Conservation (phyloP, 129 eudicot genomes). For the Silybum marianum region DNA sequence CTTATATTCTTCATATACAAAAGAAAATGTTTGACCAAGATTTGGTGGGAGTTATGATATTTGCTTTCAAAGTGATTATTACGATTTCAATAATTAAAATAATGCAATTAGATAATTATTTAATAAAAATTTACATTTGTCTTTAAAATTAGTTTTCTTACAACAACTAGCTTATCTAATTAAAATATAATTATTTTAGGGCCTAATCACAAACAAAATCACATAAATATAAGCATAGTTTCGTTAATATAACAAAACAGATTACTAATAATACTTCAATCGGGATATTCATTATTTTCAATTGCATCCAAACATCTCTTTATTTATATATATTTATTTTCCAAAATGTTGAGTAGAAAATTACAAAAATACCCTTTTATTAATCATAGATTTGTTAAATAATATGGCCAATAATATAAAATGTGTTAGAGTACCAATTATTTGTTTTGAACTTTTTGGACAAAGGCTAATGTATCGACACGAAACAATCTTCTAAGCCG, state of each 20-base stretch:
- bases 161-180: neutral
- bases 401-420: neutral
- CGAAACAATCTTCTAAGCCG: neutral
- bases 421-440: neutral
- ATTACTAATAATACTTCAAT: neutral
- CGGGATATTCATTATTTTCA: neutral
- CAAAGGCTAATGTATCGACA: neutral
- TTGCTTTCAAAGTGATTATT: no score
- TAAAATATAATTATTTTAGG: no score
- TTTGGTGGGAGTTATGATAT: no score
- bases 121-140: no score
- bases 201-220: no score
- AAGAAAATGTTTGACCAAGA: no score
- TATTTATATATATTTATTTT: neutral
- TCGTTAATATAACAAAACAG: neutral
- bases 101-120: no score
- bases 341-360: neutral
- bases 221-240: neutral
- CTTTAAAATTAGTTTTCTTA: no score
- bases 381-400: neutral
- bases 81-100: no score
- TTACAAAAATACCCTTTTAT: neutral
- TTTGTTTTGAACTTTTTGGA: constrained; percentile 14
- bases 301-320: neutral
- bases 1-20: no score